Conservation (phyloP, 208 protist species). For the Herpetomonas tarakana region DNA sequence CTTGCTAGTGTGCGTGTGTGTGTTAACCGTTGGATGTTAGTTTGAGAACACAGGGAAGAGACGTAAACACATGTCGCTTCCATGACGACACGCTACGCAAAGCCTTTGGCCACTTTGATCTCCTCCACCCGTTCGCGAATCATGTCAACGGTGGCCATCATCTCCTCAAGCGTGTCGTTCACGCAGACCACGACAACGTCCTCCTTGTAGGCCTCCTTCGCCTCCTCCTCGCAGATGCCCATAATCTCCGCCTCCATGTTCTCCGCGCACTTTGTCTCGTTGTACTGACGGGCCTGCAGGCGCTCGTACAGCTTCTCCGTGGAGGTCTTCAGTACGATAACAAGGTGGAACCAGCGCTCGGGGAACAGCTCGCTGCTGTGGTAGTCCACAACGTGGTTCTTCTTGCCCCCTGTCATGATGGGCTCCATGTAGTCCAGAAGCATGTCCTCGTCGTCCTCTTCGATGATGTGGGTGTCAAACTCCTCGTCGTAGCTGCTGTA, state of each 20-base stretch:
- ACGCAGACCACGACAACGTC: conserved; percentile 86
- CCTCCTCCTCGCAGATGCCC: conserved; percentile 95
- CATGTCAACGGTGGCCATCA: conserved; percentile 84
- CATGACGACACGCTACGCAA: too few relatives aligned
- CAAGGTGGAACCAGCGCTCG: conserved; percentile 97
- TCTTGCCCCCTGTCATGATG: conserved; percentile 71
- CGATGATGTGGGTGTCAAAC: conserved; percentile 91
- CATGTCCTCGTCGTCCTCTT: conserved; percentile 93
- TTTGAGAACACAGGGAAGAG: too few relatives aligned
- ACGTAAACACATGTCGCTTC: too few relatives aligned
- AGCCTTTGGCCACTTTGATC: conserved; percentile 28
- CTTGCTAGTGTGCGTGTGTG: too few relatives aligned
- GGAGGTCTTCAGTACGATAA: conserved; percentile 94
- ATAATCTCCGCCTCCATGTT: conserved; percentile 98
- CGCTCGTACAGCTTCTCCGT: conserved; percentile 92
- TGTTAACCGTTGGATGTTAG: too few relatives aligned
- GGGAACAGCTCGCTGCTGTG: conserved; percentile 97
- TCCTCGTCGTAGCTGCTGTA: conserved; percentile 92
- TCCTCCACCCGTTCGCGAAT: conserved; percentile 58
- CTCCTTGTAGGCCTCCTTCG: conserved; percentile 86
- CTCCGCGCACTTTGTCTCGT: conserved; percentile 91
- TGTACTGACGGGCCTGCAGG: conserved; percentile 90
- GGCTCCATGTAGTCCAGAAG: conserved; percentile 95
- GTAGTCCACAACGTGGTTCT: conserved; percentile 94
- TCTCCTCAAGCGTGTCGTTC: conserved; percentile 93